Percentiles rank a stretch among this genome's conserved stretches.
phyloP scores from a whole-genome alignment of 495 filamentous ascomycete species.

The Penicillium verhagenii region DNA sequence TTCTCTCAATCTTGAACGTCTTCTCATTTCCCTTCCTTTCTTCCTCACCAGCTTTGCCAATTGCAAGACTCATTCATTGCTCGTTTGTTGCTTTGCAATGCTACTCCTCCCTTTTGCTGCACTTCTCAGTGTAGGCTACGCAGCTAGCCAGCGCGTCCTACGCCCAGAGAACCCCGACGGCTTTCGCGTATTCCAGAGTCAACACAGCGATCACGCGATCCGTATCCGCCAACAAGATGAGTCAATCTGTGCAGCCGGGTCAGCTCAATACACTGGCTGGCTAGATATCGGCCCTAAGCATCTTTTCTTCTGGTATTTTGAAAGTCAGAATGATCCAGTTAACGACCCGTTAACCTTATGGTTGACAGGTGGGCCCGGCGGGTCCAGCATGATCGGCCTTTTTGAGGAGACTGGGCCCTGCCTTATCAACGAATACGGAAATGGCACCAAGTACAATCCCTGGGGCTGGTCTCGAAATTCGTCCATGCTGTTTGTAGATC shows the following conservation, averaged over 20 bases:
- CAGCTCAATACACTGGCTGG: slow-evolving; percentile 43
- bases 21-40: neutral
- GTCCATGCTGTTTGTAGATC: slow-evolving; percentile 48
- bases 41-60: neutral
- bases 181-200: slow-evolving; percentile 20
- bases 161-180: neutral
- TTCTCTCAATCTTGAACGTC: neutral
- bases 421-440: slow-evolving; percentile 37
- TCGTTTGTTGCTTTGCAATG: neutral
- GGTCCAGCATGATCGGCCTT: slow-evolving; percentile 38
- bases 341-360: slow-evolving; percentile 55
- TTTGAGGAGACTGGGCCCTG: slow-evolving; percentile 43
- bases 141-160: neutral
- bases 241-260: slow-evolving; percentile 35
- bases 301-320: slow-evolving; percentile 64
- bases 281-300: slow-evolving; percentile 37
- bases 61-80: neutral
- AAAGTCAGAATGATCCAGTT: slow-evolving; percentile 51
- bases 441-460: slow-evolving; percentile 43
- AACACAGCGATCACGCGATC: slow-evolving; percentile 33
- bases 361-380: slow-evolving; percentile 55
- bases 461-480: slow-evolving; percentile 47
- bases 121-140: neutral
- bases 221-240: slow-evolving; percentile 41
- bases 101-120: neutral